A percentile compares a stretch with the other conserved stretches of the same genome.
phyloP scores from a whole-genome alignment of 495 filamentous ascomycete species.

The Sordaria brevicollis region DNA sequence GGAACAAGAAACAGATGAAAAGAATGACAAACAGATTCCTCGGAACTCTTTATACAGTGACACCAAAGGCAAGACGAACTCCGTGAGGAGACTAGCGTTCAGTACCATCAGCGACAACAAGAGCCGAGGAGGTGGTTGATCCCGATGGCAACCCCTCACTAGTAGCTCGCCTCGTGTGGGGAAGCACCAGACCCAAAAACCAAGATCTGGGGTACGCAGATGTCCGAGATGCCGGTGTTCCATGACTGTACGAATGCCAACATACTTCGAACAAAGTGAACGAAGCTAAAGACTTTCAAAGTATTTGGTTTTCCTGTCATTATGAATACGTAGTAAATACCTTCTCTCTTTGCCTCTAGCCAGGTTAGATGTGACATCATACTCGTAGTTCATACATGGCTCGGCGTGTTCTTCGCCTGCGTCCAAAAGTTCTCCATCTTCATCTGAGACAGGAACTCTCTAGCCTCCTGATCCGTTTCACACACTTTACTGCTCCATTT shows the following conservation, averaged over 20 bases:
- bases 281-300: neutral
- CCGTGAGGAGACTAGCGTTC: neutral
- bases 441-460: conserved; percentile 61
- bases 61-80: neutral
- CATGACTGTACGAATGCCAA: neutral
- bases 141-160: neutral
- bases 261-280: neutral
- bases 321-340: too few species aligned
- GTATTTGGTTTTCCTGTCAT: too few species aligned
- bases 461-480: conserved; percentile 80
- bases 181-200: neutral
- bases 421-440: conserved; percentile 97
- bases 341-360: neutral
- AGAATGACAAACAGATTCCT: neutral
- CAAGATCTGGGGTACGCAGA: neutral
- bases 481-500: conserved; percentile 79
- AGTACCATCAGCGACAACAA: neutral
- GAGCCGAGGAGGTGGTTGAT: neutral
- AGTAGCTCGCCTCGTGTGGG: neutral
- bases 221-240: neutral
- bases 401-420: conserved; percentile 56
- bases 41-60: neutral
- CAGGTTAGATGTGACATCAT: neutral
- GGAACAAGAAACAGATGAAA: neutral
- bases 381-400: neutral